phyloP scores from a whole-genome alignment of 257 asterid species.

The Nicotiana noctiflora region DNA sequence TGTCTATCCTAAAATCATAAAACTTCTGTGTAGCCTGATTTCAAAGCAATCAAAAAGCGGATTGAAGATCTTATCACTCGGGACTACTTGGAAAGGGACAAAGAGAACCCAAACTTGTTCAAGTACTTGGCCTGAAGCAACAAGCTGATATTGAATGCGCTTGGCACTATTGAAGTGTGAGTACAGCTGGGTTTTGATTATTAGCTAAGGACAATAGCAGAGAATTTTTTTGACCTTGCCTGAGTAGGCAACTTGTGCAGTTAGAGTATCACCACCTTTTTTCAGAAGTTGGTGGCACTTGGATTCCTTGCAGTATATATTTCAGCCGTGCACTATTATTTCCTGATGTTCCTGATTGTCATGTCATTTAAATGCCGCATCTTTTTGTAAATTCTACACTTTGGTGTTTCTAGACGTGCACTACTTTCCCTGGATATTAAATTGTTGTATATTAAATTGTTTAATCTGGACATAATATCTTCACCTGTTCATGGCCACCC shows the following conservation, averaged over 20 bases:
- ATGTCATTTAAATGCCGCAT: not conserved
- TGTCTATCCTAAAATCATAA: not conserved
- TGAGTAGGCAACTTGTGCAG: constrained; percentile 9
- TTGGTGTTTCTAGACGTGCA: not conserved
- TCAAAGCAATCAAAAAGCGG: constrained; percentile 44
- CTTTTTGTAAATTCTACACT: not conserved
- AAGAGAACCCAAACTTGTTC: constrained; percentile 33
- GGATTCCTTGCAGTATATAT: not conserved
- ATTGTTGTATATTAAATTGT: not conserved
- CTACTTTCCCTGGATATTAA: not conserved
- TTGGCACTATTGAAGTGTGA: constrained; percentile 3
- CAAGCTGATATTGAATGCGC: not conserved
- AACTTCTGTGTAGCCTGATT: constrained; percentile 39
- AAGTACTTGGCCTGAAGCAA: constrained; percentile 36
- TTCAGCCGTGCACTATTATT: not conserved
- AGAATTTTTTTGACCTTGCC: not conserved
- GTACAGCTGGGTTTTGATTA: not conserved
- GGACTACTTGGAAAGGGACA: constrained; percentile 51
- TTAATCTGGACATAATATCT: not conserved
- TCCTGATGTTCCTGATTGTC: not conserved
- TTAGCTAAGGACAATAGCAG: constrained; percentile 2
- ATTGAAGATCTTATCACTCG: constrained; percentile 45
- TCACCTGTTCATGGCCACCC: not conserved
- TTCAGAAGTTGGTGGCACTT: not conserved
- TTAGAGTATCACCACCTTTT: constrained; percentile 1